Percentiles rank a stretch among this genome's conserved stretches.
phyloP scores from a whole-genome alignment of 2,329 filamentous ascomycete species.

The Byssochlamys sp. region DNA sequence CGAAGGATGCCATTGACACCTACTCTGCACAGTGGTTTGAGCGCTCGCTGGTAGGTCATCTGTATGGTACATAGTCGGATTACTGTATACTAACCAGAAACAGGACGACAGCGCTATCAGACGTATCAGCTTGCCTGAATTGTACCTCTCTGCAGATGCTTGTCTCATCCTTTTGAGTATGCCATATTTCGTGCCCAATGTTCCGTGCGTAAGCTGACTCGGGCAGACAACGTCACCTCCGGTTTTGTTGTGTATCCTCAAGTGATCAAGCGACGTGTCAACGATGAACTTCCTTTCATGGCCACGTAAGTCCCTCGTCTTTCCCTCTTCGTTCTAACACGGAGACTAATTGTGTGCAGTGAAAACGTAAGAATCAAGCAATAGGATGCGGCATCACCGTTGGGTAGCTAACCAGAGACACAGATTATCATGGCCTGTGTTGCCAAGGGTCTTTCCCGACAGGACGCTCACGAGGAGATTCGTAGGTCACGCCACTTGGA shows the following conservation, averaged over 20 bases:
- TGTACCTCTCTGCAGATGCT: constrained; percentile 59
- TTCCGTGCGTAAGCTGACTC: constrained; percentile 55
- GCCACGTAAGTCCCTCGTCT: constrained; percentile 45
- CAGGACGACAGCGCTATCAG: constrained; percentile 30
- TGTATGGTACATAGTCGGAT: not conserved
- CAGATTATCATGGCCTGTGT: constrained; percentile 68
- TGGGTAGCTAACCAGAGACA: constrained; percentile 32
- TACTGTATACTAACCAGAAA: not conserved
- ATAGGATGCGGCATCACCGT: constrained; percentile 2
- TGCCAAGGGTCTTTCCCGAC: constrained; percentile 59
- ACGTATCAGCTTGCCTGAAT: constrained; percentile 53
- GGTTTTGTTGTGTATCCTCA: constrained; percentile 72
- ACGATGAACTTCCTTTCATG: constrained; percentile 80
- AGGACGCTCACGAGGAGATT: constrained; percentile 81
- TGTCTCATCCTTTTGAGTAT: constrained; percentile 32
- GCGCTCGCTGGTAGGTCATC: constrained; percentile 47
- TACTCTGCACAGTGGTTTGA: constrained; percentile 68
- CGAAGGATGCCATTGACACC: constrained; percentile 53
- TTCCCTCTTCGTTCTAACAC: not conserved
- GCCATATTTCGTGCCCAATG: constrained; percentile 41
- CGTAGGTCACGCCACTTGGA: constrained; percentile 27
- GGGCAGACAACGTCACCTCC: constrained; percentile 57
- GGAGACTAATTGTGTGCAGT: not conserved
- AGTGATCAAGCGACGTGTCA: constrained; percentile 57
- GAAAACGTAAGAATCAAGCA: not conserved